Percentiles rank a stretch among this genome's conserved stretches.
Conservation (phyloP, 73 alveolate genomes). For the Paramecium biaurelia region DNA sequence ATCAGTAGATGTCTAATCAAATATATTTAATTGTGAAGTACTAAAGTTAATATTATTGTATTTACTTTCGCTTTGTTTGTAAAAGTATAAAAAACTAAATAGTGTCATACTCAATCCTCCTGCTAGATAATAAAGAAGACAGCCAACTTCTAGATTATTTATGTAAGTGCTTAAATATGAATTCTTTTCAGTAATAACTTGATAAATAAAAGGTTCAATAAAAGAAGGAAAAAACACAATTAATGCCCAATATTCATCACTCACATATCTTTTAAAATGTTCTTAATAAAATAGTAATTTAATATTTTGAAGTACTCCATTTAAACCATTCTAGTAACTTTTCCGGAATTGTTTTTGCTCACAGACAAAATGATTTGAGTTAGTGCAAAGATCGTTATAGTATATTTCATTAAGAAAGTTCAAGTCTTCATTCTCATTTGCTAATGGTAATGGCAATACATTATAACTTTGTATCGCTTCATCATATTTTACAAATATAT, state of each 20-base stretch:
- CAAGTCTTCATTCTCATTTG: not conserved
- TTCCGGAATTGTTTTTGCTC: not conserved
- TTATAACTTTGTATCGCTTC: not conserved
- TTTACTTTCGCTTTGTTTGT: not conserved
- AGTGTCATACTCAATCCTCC: not conserved
- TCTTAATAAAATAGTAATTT: not conserved
- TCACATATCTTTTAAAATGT: not conserved
- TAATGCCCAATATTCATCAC: not conserved
- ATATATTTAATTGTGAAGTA: not conserved
- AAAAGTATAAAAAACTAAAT: not conserved
- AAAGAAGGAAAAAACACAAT: not conserved
- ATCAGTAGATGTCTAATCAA: constrained; percentile 1
- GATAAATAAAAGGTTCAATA: not conserved
- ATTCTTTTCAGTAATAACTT: not conserved
- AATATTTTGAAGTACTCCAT: not conserved
- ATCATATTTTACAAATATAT: not conserved
- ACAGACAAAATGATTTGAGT: not conserved
- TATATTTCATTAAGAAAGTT: not conserved
- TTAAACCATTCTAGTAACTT: not conserved
- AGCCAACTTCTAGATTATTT: not conserved
- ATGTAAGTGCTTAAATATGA: not conserved
- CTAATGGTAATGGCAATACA: not conserved
- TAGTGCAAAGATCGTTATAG: not conserved
- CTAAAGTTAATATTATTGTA: not conserved
- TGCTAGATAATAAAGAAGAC: not conserved